Conservation (phyloP, 192 early-diverging fungal genomes). For the Chytriomyces sp. region DNA sequence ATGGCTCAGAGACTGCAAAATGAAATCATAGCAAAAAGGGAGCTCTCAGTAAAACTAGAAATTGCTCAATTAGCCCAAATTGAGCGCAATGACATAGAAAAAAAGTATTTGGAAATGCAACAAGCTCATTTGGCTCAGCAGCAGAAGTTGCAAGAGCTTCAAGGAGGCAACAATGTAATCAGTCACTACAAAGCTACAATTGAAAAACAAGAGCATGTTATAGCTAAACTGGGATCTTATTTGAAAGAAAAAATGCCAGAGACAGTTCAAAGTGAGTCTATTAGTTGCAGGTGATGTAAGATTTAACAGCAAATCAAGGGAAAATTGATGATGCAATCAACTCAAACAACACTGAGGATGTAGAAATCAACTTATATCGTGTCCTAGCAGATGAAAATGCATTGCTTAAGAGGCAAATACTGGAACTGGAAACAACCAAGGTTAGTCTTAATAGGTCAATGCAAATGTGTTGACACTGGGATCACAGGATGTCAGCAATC, state of each 20-base stretch:
- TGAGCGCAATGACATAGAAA: constrained; percentile 43
- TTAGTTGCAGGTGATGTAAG: neutral
- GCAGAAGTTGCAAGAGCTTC: constrained; percentile 39
- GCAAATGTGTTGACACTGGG: neutral
- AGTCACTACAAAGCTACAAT: constrained; percentile 34
- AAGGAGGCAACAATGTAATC: constrained; percentile 25
- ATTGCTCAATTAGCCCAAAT: constrained; percentile 21
- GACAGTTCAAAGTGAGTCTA: constrained; percentile 17
- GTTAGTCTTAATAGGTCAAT: neutral
- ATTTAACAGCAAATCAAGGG: neutral
- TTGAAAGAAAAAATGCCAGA: constrained; percentile 28
- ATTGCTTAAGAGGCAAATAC: constrained; percentile 18
- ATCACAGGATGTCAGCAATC: neutral
- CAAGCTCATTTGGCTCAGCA: constrained; percentile 53
- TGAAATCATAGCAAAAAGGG: neutral
- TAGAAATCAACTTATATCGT: constrained; percentile 26
- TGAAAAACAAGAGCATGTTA: constrained; percentile 49
- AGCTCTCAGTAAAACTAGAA: constrained; percentile 33
- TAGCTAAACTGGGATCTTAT: constrained; percentile 35
- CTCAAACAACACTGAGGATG: constrained; percentile 23
- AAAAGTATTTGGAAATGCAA: constrained; percentile 43
- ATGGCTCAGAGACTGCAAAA: constrained; percentile 42
- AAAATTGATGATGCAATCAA: constrained; percentile 17
- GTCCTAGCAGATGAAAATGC: constrained; percentile 36
- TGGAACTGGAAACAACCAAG: constrained; percentile 15